Percentiles rank a stretch among this genome's conserved stretches.
Conservation (phyloP, 331 rosid genomes). For the Quercus lobata region DNA sequence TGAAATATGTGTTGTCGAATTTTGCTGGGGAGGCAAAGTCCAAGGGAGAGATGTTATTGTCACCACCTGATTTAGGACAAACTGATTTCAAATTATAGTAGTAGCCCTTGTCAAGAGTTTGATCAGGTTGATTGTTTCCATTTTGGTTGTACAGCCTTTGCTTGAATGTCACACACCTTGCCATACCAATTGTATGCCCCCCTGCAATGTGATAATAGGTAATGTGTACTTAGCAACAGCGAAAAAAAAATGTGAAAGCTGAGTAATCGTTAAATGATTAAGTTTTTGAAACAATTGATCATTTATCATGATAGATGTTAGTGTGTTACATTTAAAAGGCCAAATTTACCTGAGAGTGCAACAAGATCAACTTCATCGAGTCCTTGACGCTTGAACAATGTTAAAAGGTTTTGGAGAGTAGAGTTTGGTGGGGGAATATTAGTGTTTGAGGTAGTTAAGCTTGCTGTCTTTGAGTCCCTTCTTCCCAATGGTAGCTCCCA, state of each 20-base stretch:
- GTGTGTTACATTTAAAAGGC: background rate
- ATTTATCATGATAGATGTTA: background rate
- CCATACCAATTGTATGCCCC: conserved; percentile 80
- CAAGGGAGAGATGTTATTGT: conserved; percentile 60
- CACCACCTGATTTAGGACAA: conserved; percentile 73
- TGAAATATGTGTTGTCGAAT: conserved; percentile 75
- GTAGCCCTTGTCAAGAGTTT: conserved; percentile 52
- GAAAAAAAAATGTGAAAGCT: no score
- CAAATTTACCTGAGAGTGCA: conserved; percentile 66
- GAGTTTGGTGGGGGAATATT: conserved; percentile 76
- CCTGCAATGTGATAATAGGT: conserved; percentile 32
- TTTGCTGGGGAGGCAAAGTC: conserved; percentile 75
- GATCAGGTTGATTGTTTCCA: conserved; percentile 71
- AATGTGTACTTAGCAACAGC: background rate
- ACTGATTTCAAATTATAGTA: conserved; percentile 61
- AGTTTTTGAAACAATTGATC: no score
- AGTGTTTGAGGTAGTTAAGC: conserved; percentile 50
- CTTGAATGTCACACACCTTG: conserved; percentile 75
- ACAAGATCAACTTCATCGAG: conserved; percentile 78
- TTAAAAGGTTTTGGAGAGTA: conserved; percentile 48
- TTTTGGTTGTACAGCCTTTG: conserved; percentile 89
- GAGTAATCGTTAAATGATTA: no score
- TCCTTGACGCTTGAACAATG: conserved; percentile 72
- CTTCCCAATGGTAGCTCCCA: conserved; percentile 88
- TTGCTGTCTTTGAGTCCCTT: conserved; percentile 74